Base-by-base conservation (phyloP, 1,139 yeast species). In the Scheffersomyces stambukii region DNA sequence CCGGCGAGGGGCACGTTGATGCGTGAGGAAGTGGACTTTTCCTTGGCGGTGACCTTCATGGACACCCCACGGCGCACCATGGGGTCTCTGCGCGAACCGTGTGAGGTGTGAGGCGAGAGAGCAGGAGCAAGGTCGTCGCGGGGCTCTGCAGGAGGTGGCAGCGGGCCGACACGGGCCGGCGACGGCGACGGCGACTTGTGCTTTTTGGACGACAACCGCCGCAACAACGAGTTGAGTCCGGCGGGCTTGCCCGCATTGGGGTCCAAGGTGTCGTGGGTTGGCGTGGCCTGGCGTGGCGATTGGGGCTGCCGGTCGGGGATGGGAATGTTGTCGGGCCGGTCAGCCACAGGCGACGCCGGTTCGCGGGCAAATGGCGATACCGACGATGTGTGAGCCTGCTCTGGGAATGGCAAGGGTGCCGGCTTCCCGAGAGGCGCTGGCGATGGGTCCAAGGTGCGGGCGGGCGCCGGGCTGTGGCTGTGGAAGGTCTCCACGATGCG, bases 381-480 rank as follows among this genome's bases (percentile, higher is more conserved):
- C 16, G 44, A 34, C 0, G 81, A 66, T 2, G 83, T 77, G 45
- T 81, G 84, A 0, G 85, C 86, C 40, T 78, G 84, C 42, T 77
- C 81, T 7, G 88, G n/a, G 88, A 46, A 74, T 68, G 9, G 79
- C 32, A 28, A 64, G 46, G n/a, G n/a, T n/a, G n/a, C n/a, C n/a
- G n/a, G n/a, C n/a, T n/a, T n/a, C n/a, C n/a, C n/a, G n/a, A n/a
- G n/a, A n/a, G n/a, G n/a, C 18, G 8, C 19, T 11, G 20, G 27
- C n/a, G 72, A 21, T 14, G 36, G 38, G 41, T 31, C 40, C 30
- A 47, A 38, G 19, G 52, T 38, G 38, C 38, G 29, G 27, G 44
- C 33, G 16, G 38, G 39, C 16, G 40, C 18, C 9, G 11, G 24
- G n/a, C 26, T 24, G 21, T 17, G n/a, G 11, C 23, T 22, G 8